These are phyloP conservation scores for Xylaria palmicola DNA, from an alignment of 495 filamentous ascomycete species.

Conservation along the genomic window DNA sequence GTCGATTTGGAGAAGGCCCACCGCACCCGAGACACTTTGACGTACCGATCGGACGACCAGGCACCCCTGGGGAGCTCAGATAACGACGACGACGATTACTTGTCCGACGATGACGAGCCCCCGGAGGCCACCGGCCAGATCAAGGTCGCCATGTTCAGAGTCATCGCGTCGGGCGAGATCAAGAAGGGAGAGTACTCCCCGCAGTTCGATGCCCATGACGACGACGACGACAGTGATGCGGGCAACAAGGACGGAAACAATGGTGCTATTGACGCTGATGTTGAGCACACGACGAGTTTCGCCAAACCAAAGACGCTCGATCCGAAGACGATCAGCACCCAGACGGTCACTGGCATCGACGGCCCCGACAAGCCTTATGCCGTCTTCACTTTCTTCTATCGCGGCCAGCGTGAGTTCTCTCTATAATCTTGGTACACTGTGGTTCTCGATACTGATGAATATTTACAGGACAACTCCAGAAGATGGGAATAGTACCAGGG, in stretches of 20 bases:
- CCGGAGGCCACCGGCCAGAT: slow-evolving; percentile 97
- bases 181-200: slow-evolving; percentile 97
- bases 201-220: slow-evolving; percentile 95
- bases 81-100: slow-evolving; percentile 68
- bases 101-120: slow-evolving; percentile 84
- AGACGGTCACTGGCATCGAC: slow-evolving; percentile 98
- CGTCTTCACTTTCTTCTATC: slow-evolving; percentile 96
- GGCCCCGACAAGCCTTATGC: slow-evolving; percentile 93
- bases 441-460: slow-evolving; percentile 17
- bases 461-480: slow-evolving; percentile 80
- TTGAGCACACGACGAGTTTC: slow-evolving; percentile 98
- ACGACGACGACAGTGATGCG: slow-evolving; percentile 68
- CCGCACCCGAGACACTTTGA: slow-evolving; percentile 56
- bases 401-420: slow-evolving; percentile 78
- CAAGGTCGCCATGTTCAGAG: slow-evolving; percentile 94
- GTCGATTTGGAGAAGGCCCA: slow-evolving; percentile 48
- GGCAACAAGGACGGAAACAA: slow-evolving; percentile 41
- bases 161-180: slow-evolving; percentile 93
- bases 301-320: slow-evolving; percentile 96
- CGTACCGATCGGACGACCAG: slow-evolving; percentile 72
- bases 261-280: slow-evolving; percentile 57
- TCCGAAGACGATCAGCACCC: slow-evolving; percentile 94
- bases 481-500: slow-evolving; percentile 81
- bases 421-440: slow-evolving; percentile 11
- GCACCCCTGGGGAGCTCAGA: slow-evolving; percentile 72